Conservation (phyloP, 257 asterid genomes). For the Solanum bukasovii region DNA sequence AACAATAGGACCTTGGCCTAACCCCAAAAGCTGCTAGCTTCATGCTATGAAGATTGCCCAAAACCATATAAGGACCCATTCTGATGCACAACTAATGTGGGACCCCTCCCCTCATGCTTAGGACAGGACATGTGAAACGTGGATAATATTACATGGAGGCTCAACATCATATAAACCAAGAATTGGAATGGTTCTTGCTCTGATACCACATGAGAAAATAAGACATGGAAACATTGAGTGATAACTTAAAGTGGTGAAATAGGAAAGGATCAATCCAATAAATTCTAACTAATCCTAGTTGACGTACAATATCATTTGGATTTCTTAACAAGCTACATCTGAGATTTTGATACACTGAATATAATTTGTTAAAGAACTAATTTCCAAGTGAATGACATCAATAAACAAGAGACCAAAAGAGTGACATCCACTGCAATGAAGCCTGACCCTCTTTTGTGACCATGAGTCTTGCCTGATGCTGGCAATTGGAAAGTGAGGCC, state of each 20-base stretch:
- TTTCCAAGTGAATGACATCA: background rate
- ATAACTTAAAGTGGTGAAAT: background rate
- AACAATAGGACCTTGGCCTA: background rate
- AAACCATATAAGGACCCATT: background rate
- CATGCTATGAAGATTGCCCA: background rate
- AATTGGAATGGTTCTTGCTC: background rate
- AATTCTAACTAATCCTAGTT: background rate
- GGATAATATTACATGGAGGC: background rate
- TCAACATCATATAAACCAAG: background rate
- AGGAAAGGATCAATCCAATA: background rate
- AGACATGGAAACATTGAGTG: background rate
- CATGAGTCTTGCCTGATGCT: background rate
- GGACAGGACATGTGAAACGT: background rate
- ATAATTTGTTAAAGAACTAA: background rate
- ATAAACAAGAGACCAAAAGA: background rate
- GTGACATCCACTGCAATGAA: background rate
- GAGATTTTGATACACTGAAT: background rate
- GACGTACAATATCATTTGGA: background rate
- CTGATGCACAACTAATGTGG: background rate
- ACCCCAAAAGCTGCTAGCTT: background rate
- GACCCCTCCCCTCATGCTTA: background rate
- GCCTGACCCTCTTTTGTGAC: background rate
- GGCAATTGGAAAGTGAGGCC: background rate
- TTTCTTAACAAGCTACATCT: background rate
- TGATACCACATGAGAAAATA: background rate